These are phyloP conservation scores for Sphaerulina vaccinii DNA, from an alignment of 2,329 filamentous ascomycete species.

Conservation along the genomic window DNA sequence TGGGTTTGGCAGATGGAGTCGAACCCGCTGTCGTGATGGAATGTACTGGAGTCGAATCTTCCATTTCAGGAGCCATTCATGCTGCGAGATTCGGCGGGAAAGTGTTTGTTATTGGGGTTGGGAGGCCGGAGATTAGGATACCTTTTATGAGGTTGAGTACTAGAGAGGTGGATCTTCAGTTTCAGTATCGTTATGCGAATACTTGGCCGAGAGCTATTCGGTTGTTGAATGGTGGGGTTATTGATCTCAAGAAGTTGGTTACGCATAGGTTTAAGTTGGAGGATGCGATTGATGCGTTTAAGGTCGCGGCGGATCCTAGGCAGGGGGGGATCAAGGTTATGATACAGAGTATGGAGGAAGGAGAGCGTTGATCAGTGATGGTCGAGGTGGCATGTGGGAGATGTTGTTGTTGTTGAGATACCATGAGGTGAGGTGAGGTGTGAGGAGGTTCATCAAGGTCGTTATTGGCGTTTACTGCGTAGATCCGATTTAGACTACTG, in stretches of 20 bases:
- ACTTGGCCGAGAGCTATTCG: conserved; percentile 94
- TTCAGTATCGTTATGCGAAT: conserved; percentile 95
- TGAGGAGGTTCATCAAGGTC: background rate
- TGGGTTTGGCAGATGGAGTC: conserved; percentile 70
- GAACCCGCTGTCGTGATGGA: conserved; percentile 83
- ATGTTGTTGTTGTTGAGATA: no score
- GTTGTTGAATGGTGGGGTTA: conserved; percentile 77
- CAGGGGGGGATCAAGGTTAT: conserved; percentile 97
- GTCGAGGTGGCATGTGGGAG: no score
- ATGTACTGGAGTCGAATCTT: conserved; percentile 92
- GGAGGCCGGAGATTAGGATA: conserved; percentile 91
- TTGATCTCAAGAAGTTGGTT: conserved; percentile 77
- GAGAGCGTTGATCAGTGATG: conserved; percentile 31
- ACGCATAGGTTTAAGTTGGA: conserved; percentile 85
- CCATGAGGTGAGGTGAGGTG: background rate
- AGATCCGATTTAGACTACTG: no score
- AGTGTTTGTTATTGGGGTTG: conserved; percentile 94
- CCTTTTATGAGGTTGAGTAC: conserved; percentile 93
- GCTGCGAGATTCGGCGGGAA: conserved; percentile 92
- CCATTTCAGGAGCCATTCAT: conserved; percentile 82
- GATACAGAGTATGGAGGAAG: conserved; percentile 67
- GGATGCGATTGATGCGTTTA: conserved; percentile 84
- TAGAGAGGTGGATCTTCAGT: conserved; percentile 88
- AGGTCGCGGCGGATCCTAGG: conserved; percentile 81
- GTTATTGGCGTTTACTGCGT: background rate